phyloP scores from a whole-genome alignment of 2,329 filamentous ascomycete species.

The Exophiala phaeomuriformis region DNA sequence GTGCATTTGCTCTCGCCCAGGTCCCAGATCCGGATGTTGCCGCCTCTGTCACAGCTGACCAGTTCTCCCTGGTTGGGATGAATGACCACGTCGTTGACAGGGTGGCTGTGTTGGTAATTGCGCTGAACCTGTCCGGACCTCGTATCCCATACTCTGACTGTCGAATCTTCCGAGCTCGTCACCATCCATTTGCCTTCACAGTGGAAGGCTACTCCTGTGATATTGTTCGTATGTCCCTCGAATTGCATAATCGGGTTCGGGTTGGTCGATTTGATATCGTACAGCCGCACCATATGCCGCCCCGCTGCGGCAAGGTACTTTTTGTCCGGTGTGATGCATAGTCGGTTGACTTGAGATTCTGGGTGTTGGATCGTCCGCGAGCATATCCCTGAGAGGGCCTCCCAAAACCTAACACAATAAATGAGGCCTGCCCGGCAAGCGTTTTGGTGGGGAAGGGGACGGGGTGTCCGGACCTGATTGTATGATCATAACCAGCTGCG shows the following conservation, averaged over 20 bases:
- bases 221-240: constrained; percentile 90
- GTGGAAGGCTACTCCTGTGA: constrained; percentile 95
- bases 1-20: constrained; percentile 94
- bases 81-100: constrained; percentile 98
- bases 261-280: constrained; percentile 98
- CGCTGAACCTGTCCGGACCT: constrained; percentile 77
- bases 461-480: constrained; percentile 53
- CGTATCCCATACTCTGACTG: constrained; percentile 96
- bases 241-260: constrained; percentile 88
- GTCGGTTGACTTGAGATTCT: constrained; percentile 94
- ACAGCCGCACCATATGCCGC: constrained; percentile 87
- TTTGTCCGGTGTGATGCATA: constrained; percentile 98
- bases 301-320: constrained; percentile 79
- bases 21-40: constrained; percentile 93
- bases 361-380: constrained; percentile 96
- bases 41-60: constrained; percentile 88
- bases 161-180: constrained; percentile 91
- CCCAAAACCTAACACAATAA: constrained; percentile 69
- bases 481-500: constrained; percentile 66
- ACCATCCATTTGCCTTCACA: constrained; percentile 99
- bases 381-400: constrained; percentile 94
- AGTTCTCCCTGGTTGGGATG: constrained; percentile 98
- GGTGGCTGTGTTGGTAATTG: constrained; percentile 81
- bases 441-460: background rate
- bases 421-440: no score